Percentiles rank a stretch among this genome's conserved stretches.
Evolutionary conservation across 2,329 filamentous ascomycete species (phyloP).

Genomic region (Spiromastix sp.): DNA sequence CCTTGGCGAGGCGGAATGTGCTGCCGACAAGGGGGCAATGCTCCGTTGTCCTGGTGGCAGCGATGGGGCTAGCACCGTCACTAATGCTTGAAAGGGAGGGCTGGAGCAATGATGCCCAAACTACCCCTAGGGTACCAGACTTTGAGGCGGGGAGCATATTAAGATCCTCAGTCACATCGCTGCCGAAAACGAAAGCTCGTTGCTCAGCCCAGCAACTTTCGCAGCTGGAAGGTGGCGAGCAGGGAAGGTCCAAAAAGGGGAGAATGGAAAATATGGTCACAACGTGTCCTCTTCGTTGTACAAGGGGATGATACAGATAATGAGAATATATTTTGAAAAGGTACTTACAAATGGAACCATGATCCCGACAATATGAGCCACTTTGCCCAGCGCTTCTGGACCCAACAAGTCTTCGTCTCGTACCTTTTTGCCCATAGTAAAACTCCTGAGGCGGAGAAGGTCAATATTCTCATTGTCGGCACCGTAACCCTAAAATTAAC

Average conservation of each 20-base stretch:
- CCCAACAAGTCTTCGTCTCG: conserved; percentile 54
- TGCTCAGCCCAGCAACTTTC: no score
- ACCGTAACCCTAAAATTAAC: conserved; percentile 57
- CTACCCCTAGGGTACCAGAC: no score
- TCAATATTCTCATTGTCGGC: conserved; percentile 68
- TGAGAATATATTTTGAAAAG: conserved; percentile 11
- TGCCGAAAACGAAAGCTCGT: no score
- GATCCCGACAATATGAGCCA: conserved; percentile 53
- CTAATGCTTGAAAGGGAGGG: background rate
- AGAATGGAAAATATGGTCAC: conserved; percentile 13
- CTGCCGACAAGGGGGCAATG: background rate
- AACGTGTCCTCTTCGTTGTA: conserved; percentile 17
- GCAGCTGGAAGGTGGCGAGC: background rate
- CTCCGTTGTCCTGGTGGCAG: background rate
- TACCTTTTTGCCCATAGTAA: conserved; percentile 59
- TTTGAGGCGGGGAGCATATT: background rate
- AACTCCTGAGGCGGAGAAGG: conserved; percentile 70
- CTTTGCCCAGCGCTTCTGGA: conserved; percentile 51
- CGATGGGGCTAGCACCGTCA: background rate
- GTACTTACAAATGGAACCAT: conserved; percentile 70
- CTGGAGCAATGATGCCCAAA: background rate
- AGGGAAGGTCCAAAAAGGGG: conserved; percentile 11
- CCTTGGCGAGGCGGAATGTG: no score
- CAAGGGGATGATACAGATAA: conserved; percentile 11
- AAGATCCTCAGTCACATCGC: background rate